Conservation (phyloP, 345 rosid species). For the Citrus sinensis region DNA sequence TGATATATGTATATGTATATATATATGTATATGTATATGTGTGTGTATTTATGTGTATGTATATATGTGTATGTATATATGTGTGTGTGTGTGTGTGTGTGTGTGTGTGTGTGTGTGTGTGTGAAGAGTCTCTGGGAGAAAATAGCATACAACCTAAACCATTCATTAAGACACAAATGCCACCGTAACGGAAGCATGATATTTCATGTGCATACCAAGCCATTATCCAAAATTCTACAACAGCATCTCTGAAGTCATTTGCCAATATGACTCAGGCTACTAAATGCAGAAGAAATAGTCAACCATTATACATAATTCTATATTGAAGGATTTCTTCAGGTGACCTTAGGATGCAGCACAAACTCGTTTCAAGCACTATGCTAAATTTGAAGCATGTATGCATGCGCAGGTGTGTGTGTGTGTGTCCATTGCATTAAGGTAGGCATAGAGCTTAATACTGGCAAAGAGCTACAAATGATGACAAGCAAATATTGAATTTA, state of each 20-base stretch:
- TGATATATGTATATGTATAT: neutral
- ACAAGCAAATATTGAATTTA: neutral
- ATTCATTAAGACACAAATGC: neutral
- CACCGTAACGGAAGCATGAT: neutral
- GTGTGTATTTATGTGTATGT: too few relatives aligned
- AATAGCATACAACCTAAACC: neutral
- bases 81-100: too few relatives aligned
- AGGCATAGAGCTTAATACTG: neutral
- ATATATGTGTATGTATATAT: too few relatives aligned
- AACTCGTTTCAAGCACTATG: neutral
- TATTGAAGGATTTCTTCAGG: neutral
- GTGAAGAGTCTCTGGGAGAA: neutral
- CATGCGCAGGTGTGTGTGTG: rapidly evolving
- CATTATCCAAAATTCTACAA: neutral
- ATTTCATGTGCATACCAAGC: neutral
- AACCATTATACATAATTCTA: neutral
- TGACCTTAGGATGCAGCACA: neutral
- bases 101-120: too few relatives aligned
- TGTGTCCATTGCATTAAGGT: neutral
- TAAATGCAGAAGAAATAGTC: neutral
- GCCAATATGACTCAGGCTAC: neutral
- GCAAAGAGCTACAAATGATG: neutral
- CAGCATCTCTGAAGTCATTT: neutral
- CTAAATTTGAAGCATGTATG: neutral
- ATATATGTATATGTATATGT: too few relatives aligned